A percentile compares a stretch with the other conserved stretches of the same genome.
Conservation (phyloP, 148 eudicot genomes). For the Rhododendron kiyosumense region DNA sequence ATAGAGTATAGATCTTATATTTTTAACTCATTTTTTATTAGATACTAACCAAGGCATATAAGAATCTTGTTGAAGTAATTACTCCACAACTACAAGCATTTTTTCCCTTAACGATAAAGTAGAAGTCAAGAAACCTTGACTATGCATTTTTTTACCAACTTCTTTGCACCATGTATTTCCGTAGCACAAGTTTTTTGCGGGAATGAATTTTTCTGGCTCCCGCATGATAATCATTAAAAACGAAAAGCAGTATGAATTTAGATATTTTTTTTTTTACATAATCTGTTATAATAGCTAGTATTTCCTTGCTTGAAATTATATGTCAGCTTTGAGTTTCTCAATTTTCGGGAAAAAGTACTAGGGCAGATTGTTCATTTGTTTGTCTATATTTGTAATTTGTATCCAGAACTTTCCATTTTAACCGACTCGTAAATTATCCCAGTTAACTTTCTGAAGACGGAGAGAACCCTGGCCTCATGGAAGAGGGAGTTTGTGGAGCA, state of each 20-base stretch:
- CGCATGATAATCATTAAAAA: background rate
- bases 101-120: background rate
- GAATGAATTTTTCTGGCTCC: background rate
- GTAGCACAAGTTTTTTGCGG: background rate
- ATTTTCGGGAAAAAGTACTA: background rate
- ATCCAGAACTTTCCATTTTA: background rate
- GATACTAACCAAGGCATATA: background rate
- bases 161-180: background rate
- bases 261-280: background rate
- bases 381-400: background rate
- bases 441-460: slow-evolving; percentile 21
- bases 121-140: background rate
- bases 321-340: background rate
- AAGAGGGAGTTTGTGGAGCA: slow-evolving; percentile 12
- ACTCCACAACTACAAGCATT: background rate
- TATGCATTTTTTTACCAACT: background rate
- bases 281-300: background rate
- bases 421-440: background rate
- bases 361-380: background rate
- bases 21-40: background rate
- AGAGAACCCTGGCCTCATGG: background rate
- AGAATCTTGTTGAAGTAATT: background rate
- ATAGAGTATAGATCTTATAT: background rate
- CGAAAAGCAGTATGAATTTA: background rate
- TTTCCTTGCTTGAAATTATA: background rate